These are phyloP conservation scores for Priceomyces medius DNA, from an alignment of 805 yeast genomes.

Conservation along the genomic window DNA sequence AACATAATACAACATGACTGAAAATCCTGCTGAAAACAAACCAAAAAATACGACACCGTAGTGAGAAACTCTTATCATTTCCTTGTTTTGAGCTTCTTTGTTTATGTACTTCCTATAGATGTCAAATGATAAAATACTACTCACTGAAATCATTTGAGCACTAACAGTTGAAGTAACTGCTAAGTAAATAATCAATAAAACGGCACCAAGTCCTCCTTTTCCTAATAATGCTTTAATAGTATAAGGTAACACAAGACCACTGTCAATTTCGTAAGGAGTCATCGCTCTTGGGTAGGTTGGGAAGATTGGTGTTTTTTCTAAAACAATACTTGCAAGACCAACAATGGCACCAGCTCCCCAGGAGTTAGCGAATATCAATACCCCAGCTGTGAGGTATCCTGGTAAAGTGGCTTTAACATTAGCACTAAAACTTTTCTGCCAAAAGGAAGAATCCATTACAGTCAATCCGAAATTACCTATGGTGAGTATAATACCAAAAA, in stretches of 20 bases:
- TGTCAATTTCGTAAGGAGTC: conserved; percentile 26
- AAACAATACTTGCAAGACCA: conserved; percentile 31
- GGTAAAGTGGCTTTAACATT: conserved; percentile 34
- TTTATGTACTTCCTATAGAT: conserved; percentile 45
- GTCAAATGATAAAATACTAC: conserved; percentile 45
- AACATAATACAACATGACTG: conserved; percentile 34
- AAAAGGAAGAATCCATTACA: conserved; percentile 39
- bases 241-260: conserved; percentile 31
- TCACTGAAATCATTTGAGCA: conserved; percentile 41
- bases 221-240: conserved; percentile 32
- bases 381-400: conserved; percentile 35
- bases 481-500: conserved; percentile 34
- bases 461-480: conserved; percentile 38
- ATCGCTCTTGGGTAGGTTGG: conserved; percentile 33
- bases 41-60: conserved; percentile 39
- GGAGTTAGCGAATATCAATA: conserved; percentile 29
- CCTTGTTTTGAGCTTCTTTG: conserved; percentile 40
- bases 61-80: conserved; percentile 44
- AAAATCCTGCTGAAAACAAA: conserved; percentile 35
- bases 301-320: conserved; percentile 23
- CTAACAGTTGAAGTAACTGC: conserved; percentile 44
- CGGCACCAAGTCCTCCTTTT: conserved; percentile 30
- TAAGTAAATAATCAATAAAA: conserved; percentile 33
- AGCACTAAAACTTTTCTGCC: conserved; percentile 42
- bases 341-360: conserved; percentile 38